Evolutionary conservation across 129 eudicot genomes (phyloP).

Genomic region (Artemisia tridentata): DNA sequence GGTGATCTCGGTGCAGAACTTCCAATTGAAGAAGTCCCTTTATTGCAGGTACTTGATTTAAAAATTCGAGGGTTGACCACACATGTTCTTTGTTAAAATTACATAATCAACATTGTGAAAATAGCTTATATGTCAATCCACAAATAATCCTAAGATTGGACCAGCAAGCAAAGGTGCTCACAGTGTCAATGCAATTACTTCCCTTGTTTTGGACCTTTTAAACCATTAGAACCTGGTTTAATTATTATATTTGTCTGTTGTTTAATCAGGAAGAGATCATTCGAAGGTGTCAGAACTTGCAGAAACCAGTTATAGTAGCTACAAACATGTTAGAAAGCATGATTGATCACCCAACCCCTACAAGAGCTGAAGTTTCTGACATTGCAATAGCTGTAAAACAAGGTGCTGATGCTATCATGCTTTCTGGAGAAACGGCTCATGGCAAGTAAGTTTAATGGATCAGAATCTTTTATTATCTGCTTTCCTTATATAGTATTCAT

Average conservation of each 20-base stretch:
- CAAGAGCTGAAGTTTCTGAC: constrained; percentile 99
- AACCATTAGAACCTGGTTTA: neutral
- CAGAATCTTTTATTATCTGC: neutral
- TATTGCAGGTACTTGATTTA: constrained; percentile 64
- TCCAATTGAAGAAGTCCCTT: constrained; percentile 97
- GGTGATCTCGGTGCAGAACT: constrained; percentile 99
- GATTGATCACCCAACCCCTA: constrained; percentile 97
- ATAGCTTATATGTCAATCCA: neutral
- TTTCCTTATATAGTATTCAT: neutral
- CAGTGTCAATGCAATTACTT: neutral
- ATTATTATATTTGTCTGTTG: constrained; percentile 7
- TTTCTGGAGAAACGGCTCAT: constrained; percentile 99
- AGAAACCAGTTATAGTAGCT: constrained; percentile 95
- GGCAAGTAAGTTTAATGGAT: constrained; percentile 67
- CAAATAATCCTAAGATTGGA: neutral
- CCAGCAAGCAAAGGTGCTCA: neutral
- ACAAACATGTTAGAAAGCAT: constrained; percentile 99
- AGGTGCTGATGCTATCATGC: constrained; percentile 95
- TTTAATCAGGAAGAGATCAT: constrained; percentile 79
- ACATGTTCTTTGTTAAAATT: too few relatives aligned
- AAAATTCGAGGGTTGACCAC: neutral
- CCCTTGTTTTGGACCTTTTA: neutral
- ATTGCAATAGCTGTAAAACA: constrained; percentile 86
- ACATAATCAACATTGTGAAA: too few relatives aligned
- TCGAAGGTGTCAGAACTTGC: constrained; percentile 80